Evolutionary conservation across 1,284 basidiomycete genomes (phyloP).

Genomic region (Papiliotrema terrestris): DNA sequence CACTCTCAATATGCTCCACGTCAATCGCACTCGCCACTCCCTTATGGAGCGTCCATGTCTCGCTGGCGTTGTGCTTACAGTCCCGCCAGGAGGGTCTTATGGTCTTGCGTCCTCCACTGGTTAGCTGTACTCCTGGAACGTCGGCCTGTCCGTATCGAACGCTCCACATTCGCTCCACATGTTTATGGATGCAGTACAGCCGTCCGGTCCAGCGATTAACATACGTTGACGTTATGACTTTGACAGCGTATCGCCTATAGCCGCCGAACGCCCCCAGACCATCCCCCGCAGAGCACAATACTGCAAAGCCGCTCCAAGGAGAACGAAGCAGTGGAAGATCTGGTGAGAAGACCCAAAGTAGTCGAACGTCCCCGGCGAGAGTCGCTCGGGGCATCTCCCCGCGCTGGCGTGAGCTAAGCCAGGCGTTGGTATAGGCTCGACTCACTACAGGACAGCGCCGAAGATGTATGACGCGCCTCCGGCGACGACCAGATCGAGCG

Average conservation of each 20-base stretch:
- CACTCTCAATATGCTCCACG: too few relatives aligned
- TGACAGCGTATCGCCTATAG: not conserved
- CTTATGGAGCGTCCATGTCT: too few relatives aligned
- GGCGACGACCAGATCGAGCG: conserved; percentile 63
- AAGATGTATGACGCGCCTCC: conserved; percentile 66
- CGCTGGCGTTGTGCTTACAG: too few relatives aligned
- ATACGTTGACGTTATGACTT: too few relatives aligned
- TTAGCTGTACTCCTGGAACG: too few relatives aligned
- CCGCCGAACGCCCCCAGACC: conserved; percentile 34
- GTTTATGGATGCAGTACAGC: too few relatives aligned
- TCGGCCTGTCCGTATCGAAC: too few relatives aligned
- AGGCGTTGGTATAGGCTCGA: not conserved
- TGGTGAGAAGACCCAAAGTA: conserved; percentile 71
- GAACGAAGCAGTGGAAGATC: conserved; percentile 80
- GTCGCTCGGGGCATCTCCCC: conserved; percentile 73
- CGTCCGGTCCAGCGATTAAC: too few relatives aligned
- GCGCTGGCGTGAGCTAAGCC: conserved; percentile 55
- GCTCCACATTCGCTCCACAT: too few relatives aligned
- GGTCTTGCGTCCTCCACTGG: too few relatives aligned
- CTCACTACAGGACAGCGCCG: conserved; percentile 78
- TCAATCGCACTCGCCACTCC: too few relatives aligned
- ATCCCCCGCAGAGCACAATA: conserved; percentile 53
- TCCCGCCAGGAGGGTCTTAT: too few relatives aligned
- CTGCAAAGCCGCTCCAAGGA: conserved; percentile 72
- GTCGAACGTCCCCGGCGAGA: conserved; percentile 76